A percentile compares a stretch with the other conserved stretches of the same genome.
phyloP scores from a whole-genome alignment of 805 yeast species.

The Metahyphopichia silvanorum region DNA sequence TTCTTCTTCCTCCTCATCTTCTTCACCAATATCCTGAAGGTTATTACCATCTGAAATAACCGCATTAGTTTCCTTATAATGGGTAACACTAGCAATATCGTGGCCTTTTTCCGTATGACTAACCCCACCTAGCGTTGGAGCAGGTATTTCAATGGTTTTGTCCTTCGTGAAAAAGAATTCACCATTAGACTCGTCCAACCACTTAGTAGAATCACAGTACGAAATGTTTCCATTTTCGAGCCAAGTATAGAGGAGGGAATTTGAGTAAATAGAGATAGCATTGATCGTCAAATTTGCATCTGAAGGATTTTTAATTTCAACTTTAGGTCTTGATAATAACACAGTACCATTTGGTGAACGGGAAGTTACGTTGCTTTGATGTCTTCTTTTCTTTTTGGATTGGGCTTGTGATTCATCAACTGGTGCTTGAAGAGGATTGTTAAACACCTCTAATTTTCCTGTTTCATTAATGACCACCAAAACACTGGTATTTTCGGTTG shows the following conservation, averaged over 20 bases:
- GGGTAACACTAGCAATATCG: conserved; percentile 51
- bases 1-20: conserved; percentile 43
- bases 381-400: conserved; percentile 43
- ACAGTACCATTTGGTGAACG: conserved; percentile 47
- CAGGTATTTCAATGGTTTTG: conserved; percentile 29
- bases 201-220: conserved; percentile 51
- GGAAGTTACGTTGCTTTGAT: conserved; percentile 42
- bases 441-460: conserved; percentile 71
- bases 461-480: conserved; percentile 67
- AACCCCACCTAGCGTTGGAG: conserved; percentile 39
- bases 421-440: conserved; percentile 44
- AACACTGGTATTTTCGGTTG: conserved; percentile 25
- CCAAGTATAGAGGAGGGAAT: conserved; percentile 51
- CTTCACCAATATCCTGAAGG: conserved; percentile 50
- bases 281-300: conserved; percentile 27
- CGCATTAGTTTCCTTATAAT: conserved; percentile 60
- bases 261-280: conserved; percentile 27
- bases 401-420: conserved; percentile 9
- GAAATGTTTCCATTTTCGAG: conserved; percentile 58
- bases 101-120: conserved; percentile 44
- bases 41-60: conserved; percentile 64
- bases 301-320: conserved; percentile 27
- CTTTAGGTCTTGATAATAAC: conserved; percentile 45
- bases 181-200: conserved; percentile 39
- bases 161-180: conserved; percentile 19